phyloP scores from a whole-genome alignment of 1,284 basidiomycete species.

The Ganoderma meredithae region DNA sequence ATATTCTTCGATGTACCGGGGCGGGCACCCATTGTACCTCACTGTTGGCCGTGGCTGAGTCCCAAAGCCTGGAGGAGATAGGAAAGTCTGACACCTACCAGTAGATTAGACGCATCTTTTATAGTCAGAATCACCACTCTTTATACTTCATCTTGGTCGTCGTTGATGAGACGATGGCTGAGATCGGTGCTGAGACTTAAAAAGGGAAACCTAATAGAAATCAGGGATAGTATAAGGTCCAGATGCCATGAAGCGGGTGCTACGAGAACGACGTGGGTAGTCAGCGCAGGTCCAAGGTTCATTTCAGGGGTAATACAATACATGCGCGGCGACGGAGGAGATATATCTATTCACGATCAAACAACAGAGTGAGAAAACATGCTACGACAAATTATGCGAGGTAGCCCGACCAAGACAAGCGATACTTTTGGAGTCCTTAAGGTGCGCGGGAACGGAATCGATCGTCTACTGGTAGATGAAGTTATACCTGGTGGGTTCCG shows the following conservation, averaged over 20 bases:
- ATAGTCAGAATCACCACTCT: background rate
- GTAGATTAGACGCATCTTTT: background rate
- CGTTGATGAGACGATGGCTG: background rate
- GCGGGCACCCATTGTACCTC: background rate
- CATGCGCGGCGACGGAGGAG: conserved; percentile 8
- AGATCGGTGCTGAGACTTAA: background rate
- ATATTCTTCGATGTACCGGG: background rate
- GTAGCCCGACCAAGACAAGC: background rate
- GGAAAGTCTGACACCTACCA: background rate
- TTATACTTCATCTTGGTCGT: background rate
- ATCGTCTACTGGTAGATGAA: conserved; percentile 69
- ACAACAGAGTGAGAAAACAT: conserved; percentile 15
- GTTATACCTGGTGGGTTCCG: conserved; percentile 56
- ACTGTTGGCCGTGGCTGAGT: background rate
- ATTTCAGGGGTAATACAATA: conserved; percentile 8
- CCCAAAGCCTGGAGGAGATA: background rate
- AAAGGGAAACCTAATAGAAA: background rate
- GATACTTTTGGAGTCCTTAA: conserved; percentile 2
- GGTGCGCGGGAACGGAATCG: background rate
- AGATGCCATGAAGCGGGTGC: background rate
- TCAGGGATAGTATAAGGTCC: background rate
- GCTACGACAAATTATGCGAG: conserved; percentile 13
- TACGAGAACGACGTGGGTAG: background rate
- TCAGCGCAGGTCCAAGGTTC: background rate
- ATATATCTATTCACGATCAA: conserved; percentile 18